phyloP scores from a whole-genome alignment of 108 stramenopile genomes.

The Fragilariopsis cylindrus region DNA sequence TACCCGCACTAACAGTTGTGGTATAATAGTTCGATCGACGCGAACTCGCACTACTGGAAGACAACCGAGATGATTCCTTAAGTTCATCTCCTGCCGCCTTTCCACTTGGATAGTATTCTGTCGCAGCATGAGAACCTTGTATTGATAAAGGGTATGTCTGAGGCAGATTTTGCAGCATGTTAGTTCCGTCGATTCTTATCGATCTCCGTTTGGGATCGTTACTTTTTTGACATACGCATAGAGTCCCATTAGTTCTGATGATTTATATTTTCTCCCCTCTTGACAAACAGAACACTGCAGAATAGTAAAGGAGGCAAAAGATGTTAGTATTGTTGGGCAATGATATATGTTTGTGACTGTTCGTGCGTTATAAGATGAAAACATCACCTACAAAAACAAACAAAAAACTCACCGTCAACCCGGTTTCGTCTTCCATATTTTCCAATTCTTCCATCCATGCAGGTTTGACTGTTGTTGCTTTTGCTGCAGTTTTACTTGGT shows the following conservation, averaged over 20 bases:
- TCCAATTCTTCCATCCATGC: conserved; percentile 88
- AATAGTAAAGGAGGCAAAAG: too few species aligned
- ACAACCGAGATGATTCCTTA: conserved; percentile 34
- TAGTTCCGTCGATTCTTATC: conserved; percentile 66
- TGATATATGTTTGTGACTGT: too few species aligned
- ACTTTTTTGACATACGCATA: conserved; percentile 87
- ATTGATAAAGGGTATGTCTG: conserved; percentile 44
- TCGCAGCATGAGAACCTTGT: conserved; percentile 28
- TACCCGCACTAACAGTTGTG: conserved; percentile 82
- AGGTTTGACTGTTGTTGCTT: conserved; percentile 37
- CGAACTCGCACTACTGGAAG: conserved; percentile 33
- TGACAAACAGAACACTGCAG: conserved; percentile 74
- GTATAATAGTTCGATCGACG: conserved; percentile 44
- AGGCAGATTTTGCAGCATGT: conserved; percentile 60
- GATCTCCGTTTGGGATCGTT: conserved; percentile 48
- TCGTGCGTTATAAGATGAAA: too few species aligned
- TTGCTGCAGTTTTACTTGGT: background rate
- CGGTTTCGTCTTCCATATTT: conserved; percentile 79
- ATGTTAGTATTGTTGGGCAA: too few species aligned
- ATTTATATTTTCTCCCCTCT: conserved; percentile 76
- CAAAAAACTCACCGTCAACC: conserved; percentile 28
- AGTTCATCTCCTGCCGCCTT: conserved; percentile 53
- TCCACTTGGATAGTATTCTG: conserved; percentile 45
- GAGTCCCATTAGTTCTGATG: conserved; percentile 78
- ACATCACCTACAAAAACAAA: too few species aligned